Conservation (phyloP, 1,139 yeast genomes). For the Magnusiomyces magnusii region DNA sequence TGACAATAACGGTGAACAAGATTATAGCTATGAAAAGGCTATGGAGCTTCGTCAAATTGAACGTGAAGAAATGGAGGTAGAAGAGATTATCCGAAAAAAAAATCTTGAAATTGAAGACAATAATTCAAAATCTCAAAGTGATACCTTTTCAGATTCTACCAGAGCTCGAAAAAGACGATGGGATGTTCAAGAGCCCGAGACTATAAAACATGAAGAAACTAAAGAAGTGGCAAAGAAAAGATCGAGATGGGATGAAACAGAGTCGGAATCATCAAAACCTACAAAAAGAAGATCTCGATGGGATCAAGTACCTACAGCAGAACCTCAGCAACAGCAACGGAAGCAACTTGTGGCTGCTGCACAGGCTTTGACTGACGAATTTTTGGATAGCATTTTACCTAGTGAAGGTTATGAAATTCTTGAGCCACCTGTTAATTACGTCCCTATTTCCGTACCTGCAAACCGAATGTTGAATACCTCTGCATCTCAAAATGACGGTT, state of each 20-base stretch:
- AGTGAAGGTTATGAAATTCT: constrained; percentile 43
- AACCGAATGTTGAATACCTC: constrained; percentile 22
- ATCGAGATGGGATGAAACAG: constrained; percentile 22
- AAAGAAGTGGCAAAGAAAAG: constrained; percentile 7
- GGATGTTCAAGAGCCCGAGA: constrained; percentile 16
- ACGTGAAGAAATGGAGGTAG: constrained; percentile 30
- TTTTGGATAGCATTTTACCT: constrained; percentile 49
- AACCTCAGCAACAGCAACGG: constrained; percentile 28
- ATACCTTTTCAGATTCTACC: constrained; percentile 12
- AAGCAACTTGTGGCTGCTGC: constrained; percentile 20
- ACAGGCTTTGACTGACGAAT: constrained; percentile 43
- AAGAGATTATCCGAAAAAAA: constrained; percentile 24
- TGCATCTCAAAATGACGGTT: constrained; percentile 31
- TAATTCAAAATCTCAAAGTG: constrained; percentile 9
- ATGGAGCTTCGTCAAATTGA: constrained; percentile 31
- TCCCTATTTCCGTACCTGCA: constrained; percentile 28
- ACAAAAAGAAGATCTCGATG: constrained; percentile 22
- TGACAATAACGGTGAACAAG: constrained; percentile 23
- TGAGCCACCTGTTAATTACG: constrained; percentile 43
- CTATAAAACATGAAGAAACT: constrained; percentile 21
- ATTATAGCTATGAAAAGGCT: constrained; percentile 23
- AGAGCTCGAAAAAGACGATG: constrained; percentile 12
- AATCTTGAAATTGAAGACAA: constrained; percentile 10
- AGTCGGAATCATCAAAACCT: constrained; percentile 10
- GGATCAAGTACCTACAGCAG: constrained; percentile 35